A percentile compares a stretch with the other conserved stretches of the same genome.
Evolutionary conservation across 352 stramenopile species (phyloP).

Genomic region (Pythium coloratum): DNA sequence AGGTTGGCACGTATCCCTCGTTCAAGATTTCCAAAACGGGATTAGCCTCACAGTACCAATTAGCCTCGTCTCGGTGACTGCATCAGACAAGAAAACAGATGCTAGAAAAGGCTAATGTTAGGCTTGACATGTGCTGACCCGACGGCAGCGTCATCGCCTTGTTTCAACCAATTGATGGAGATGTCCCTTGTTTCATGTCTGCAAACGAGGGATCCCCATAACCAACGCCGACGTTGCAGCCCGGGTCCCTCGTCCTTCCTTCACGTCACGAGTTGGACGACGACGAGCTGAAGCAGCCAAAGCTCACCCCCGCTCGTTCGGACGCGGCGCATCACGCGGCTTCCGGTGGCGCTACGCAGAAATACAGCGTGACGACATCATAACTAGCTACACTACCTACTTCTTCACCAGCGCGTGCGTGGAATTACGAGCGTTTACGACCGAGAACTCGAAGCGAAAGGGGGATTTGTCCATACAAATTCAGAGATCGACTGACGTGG

Average conservation of each 20-base stretch:
- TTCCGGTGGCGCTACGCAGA: neutral
- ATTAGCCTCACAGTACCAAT: neutral
- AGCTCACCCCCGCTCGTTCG: constrained; percentile 3
- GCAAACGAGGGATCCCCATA: constrained; percentile 27
- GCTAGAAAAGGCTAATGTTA: neutral
- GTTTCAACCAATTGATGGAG: constrained; percentile 19
- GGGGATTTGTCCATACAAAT: neutral
- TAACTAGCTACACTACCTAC: neutral
- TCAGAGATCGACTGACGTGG: neutral
- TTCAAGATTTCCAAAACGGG: constrained; percentile 10
- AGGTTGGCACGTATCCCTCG: constrained; percentile 27
- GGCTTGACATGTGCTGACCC: too few relatives aligned
- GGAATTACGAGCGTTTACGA: neutral
- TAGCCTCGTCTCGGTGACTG: neutral
- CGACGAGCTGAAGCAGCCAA: constrained; percentile 4
- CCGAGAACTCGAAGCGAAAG: neutral
- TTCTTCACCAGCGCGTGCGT: neutral
- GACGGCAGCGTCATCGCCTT: constrained; percentile 9
- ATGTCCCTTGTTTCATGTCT: constrained; percentile 8
- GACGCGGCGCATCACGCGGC: neutral
- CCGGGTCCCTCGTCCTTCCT: constrained; percentile 21
- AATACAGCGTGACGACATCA: neutral
- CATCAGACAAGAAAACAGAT: constrained; percentile 2
- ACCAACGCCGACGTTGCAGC: constrained; percentile 18
- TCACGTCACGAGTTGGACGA: constrained; percentile 27